Base-by-base conservation (phyloP, 2,329 filamentous ascomycete species). In the Diaporthe ilicicola region DNA sequence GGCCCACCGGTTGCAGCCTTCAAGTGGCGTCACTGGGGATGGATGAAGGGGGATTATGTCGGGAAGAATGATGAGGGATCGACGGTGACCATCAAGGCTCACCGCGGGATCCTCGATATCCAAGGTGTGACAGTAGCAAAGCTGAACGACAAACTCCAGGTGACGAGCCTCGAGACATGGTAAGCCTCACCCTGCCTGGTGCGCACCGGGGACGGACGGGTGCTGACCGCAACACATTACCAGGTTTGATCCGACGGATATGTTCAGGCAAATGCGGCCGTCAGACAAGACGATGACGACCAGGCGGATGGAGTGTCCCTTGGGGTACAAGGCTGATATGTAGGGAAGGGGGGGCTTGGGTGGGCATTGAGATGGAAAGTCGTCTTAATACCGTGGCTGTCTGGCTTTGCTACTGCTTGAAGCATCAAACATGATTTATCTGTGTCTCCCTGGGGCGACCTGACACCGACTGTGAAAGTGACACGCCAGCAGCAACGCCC, bases 1-100 rank as follows among this genome's bases (percentile, higher is more conserved):
- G 90, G 89, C 0, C 90, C 90, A 29, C 90, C 90, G 2, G 82
- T 83, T 15, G 89, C 92, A 44, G 83, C 85, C 2, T 91, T 92
- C 78, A 85, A 87, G 74, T 92, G 90, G 90, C 83, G 90, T 6
- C 91, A 92, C 78, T 92, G 90, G 90, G 90, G 90, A 0, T 79
- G 82, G 5, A 92, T 92, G 87, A 88, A 88, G 81, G 88, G 87
- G 72, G 90, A 92, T 76, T 92, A 92, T 77, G 86, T 89, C 1
- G 90, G 89, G 1, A 84, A 88, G 68, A 91, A 92, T 73, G 84
- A 89, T 89, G 91, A 78, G 73, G 89, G 88, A 8, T 88, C 92
- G 74, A 91, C 90, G 72, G 85, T 92, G 44, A 88, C 82, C 0
- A 85, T 87, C 65, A 89, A 89, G 77, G 88, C 89, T 1, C 89